Base-by-base conservation (phyloP, 345 rosid genomes). In the Gossypium mustelinum region DNA sequence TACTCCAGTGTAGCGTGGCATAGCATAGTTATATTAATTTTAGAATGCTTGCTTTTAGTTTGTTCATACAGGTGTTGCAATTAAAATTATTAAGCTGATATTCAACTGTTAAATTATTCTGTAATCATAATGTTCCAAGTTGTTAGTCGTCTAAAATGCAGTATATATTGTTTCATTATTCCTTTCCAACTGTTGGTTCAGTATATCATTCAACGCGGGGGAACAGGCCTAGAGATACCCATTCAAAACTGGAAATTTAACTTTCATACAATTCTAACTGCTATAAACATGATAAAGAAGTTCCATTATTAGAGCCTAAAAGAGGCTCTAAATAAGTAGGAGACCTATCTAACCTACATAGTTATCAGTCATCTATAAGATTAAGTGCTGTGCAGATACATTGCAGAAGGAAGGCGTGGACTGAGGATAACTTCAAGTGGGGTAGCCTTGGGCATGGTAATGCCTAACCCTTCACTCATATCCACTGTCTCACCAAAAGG, bases 391-490 rank as follows among this genome's bases (percentile, higher is more conserved):
- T 27, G 24, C 73, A 51, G 2, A 17, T 68, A 68, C 73, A 69
- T 51, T 16, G 73, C 70, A 48, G 77, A 48, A 63, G 77, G 61
- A 66, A 82, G 75, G 56, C 80, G 79, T 9, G 76, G 78, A 2
- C 64, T 55, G 17, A 78, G 60, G 22, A 60, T 22, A 39, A 76
- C 77, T 48, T 82, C 84, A 41, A 82, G 66, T 17, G 81, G 78
- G 45, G 75, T 76, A 20, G 77, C 82, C 62, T 78, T 82, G 1
- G 81, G 77, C 73, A 78, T 48, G 10, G 79, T 75, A 16, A 82
- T 64, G 18, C 84, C 69, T 22, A 78, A 2, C 41, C 82, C 82
- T 73, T 73, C 78, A 9, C 73, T 76, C 80, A 76, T 79, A 68
- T 82, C 80, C 34, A 82, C 70, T 7, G 77, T 73, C 67, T 47